Evolutionary conservation across 352 stramenopile genomes (phyloP).

Genomic region (Phytophthora megakarya): DNA sequence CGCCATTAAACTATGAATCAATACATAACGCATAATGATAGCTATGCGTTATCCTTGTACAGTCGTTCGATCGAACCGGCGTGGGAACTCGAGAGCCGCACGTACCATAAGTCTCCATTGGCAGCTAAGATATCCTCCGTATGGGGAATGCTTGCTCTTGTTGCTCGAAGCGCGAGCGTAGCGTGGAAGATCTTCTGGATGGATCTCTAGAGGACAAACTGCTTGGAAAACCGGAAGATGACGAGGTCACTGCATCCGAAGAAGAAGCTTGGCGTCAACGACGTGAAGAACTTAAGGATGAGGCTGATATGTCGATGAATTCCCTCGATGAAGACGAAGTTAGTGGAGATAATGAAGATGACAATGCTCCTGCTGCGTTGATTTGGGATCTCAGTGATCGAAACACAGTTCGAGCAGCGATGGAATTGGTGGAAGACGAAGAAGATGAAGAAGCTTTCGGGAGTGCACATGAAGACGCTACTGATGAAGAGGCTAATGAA

Average conservation of each 20-base stretch:
- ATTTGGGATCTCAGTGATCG: conserved; percentile 35
- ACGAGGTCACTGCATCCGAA: conserved; percentile 31
- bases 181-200: conserved; percentile 41
- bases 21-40: not conserved
- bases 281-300: conserved; percentile 32
- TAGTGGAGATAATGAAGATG: not conserved
- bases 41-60: not conserved
- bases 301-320: conserved; percentile 29
- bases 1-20: not conserved
- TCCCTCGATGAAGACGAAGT: conserved; percentile 13
- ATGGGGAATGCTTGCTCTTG: conserved; percentile 47
- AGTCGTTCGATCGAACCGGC: conserved; percentile 4
- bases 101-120: conserved; percentile 18
- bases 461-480: conserved; percentile 30
- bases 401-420: conserved; percentile 21
- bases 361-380: conserved; percentile 4
- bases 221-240: conserved; percentile 39
- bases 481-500: conserved; percentile 32
- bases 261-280: conserved; percentile 40
- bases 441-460: conserved; percentile 39
- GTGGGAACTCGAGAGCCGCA: conserved; percentile 28
- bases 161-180: conserved; percentile 46
- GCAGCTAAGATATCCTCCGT: conserved; percentile 10
- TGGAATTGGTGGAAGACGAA: conserved; percentile 32
- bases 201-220: conserved; percentile 62